Percentiles rank a stretch among this genome's conserved stretches.
These are phyloP conservation scores for Thuidium tamariscinum DNA, from an alignment of 225 moss, liverwort and hornwort genomes.

Conservation along the genomic window DNA sequence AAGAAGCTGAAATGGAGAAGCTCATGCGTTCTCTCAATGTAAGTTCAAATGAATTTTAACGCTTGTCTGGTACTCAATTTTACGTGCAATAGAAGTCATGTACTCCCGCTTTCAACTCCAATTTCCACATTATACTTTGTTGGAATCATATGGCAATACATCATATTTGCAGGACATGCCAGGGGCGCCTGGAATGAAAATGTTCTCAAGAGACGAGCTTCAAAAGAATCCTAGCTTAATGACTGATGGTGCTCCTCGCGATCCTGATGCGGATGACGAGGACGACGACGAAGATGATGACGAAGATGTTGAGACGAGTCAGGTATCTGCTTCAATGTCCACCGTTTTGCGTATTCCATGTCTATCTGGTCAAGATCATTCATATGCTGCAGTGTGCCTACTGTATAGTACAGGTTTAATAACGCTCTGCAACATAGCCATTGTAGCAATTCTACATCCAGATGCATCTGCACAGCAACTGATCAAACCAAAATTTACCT, in stretches of 20 bases:
- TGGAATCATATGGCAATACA: background rate
- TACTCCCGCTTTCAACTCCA: background rate
- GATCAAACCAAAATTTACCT: background rate
- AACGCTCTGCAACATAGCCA: background rate
- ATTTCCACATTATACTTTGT: background rate
- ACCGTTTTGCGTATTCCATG: background rate
- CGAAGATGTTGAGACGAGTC: background rate
- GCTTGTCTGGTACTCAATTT: background rate
- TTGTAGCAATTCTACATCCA: background rate
- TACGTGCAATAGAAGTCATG: background rate
- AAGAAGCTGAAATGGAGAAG: constrained; percentile 87
- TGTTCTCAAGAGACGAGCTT: constrained; percentile 86
- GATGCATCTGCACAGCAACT: background rate
- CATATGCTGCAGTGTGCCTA: background rate
- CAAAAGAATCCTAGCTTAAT: constrained; percentile 29
- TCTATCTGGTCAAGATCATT: background rate
- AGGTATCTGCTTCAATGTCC: constrained; percentile 5
- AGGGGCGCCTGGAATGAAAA: constrained; percentile 90
- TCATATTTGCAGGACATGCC: constrained; percentile 71
- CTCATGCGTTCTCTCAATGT: constrained; percentile 87
- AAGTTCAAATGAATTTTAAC: background rate
- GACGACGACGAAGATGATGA: constrained; percentile 34
- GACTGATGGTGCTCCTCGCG: constrained; percentile 12
- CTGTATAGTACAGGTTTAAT: background rate
- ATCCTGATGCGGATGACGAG: constrained; percentile 43